Conservation (phyloP, 805 yeast genomes). For the Cyberlindnera xylosilytica region DNA sequence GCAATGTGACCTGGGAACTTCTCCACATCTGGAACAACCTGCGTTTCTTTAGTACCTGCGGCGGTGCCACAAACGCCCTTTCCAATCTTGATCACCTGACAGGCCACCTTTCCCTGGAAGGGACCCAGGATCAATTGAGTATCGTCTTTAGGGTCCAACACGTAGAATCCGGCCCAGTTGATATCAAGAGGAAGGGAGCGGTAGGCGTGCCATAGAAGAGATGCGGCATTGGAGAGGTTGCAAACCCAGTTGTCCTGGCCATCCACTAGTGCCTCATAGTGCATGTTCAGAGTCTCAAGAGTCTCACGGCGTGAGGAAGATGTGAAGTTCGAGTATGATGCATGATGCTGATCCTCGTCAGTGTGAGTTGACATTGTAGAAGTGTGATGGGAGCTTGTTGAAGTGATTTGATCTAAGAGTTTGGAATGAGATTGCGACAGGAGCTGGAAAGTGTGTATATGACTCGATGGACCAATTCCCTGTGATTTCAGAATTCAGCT, state of each 20-base stretch:
- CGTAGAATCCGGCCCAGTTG: constrained; percentile 95
- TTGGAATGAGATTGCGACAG: no score
- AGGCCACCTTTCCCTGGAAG: constrained; percentile 95
- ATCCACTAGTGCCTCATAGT: constrained; percentile 61
- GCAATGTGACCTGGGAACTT: constrained; percentile 92
- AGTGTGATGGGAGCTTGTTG: no score
- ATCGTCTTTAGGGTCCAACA: constrained; percentile 33
- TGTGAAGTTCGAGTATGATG: constrained; percentile 63
- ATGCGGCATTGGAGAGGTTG: constrained; percentile 81
- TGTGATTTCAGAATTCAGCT: no score
- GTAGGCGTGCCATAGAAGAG: constrained; percentile 86
- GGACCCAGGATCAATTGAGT: constrained; percentile 76
- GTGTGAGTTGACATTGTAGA: constrained; percentile 10
- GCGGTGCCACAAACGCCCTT: constrained; percentile 93
- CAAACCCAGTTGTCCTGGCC: constrained; percentile 84
- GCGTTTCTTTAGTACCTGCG: constrained; percentile 56
- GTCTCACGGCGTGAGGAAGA: constrained; percentile 44
- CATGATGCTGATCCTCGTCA: constrained; percentile 51
- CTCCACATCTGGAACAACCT: constrained; percentile 74
- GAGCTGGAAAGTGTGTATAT: no score
- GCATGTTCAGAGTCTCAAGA: constrained; percentile 52
- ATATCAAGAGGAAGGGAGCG: constrained; percentile 54
- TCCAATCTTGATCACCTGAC: constrained; percentile 77
- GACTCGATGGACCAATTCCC: no score
- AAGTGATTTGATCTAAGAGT: no score